Evolutionary conservation across 495 filamentous ascomycete species (phyloP).

Genomic region (Tetracladium marchalianum): DNA sequence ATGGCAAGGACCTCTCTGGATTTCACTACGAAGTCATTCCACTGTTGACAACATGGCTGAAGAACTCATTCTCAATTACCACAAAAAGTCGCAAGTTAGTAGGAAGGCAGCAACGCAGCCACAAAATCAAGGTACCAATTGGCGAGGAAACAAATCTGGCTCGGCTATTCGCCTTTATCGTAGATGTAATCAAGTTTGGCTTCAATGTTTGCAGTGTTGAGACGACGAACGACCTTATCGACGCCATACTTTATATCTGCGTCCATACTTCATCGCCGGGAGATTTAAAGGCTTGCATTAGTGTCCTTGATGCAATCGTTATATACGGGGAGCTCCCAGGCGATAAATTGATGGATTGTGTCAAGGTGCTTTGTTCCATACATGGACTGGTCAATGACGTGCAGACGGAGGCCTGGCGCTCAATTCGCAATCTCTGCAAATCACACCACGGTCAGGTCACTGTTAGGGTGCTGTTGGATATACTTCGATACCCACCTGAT

Average conservation of each 20-base stretch:
- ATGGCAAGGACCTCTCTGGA: conserved; percentile 51
- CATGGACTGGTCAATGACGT: conserved; percentile 63
- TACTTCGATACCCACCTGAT: conserved; percentile 40
- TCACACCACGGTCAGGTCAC: conserved; percentile 70
- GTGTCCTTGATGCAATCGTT: conserved; percentile 69
- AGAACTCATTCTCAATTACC: conserved; percentile 43
- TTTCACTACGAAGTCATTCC: conserved; percentile 53
- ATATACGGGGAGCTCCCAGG: conserved; percentile 70
- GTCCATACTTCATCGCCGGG: conserved; percentile 58
- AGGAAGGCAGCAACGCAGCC: conserved; percentile 26
- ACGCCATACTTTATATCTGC: conserved; percentile 61
- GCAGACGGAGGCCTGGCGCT: conserved; percentile 63
- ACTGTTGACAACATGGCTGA: conserved; percentile 48
- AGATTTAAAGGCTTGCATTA: conserved; percentile 67
- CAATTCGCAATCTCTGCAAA: conserved; percentile 64
- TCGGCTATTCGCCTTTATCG: conserved; percentile 61
- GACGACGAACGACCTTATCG: conserved; percentile 57
- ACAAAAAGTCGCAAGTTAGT: conserved; percentile 35
- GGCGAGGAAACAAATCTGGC: conserved; percentile 60
- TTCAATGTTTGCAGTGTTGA: conserved; percentile 61
- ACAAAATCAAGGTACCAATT: conserved; percentile 34
- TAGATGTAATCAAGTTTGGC: conserved; percentile 78
- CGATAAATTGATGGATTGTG: conserved; percentile 52
- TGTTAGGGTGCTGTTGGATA: conserved; percentile 52
- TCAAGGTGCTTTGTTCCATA: conserved; percentile 75